Base-by-base conservation (phyloP, 139 green algal genomes). In the Tetradesmus lagerheimii region DNA sequence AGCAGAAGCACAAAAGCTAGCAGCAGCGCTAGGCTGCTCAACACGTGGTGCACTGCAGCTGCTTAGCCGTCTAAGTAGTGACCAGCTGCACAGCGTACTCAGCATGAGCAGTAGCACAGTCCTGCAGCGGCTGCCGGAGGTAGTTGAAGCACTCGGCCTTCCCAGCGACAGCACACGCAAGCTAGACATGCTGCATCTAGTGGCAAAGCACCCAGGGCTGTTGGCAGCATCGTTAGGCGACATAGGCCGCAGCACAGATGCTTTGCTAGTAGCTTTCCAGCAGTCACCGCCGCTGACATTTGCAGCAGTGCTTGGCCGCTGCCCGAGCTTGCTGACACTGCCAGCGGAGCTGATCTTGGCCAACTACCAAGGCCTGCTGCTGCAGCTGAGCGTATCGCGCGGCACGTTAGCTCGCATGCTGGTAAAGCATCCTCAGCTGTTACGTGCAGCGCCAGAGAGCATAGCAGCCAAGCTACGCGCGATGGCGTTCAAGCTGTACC, bases 21-120 rank as follows among this genome's bases (percentile, higher is more conserved):
- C 74, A 47, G 75, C 45, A 74, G 75, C 86, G 29, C 86, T 90
- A 4, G 86, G 86, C 34, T 83, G 71, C 31, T 85, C 86, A 2
- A 50, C 34, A 1, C 74, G 45, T 29, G 86, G 86, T 25, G 86
- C 50, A 14, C 75, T 90, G 74, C 86, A 85, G 75, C 86, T 90
- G 74, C 47, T 90, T 15, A 84, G 71, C 43, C 78, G 86, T 18
- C 43, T 90, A 4, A 38, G 47, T 76, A 71, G 45, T 34, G 34
- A 35, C 1, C 64, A 90, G 50, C 86, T 90, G 34, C 45, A 83
- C 4, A 35, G 12, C 4, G 71, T 90, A 34, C 74, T 90, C 86
- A 75, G 75, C 86, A 83, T 83, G 47, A 90, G 86, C 75, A 34
- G 75, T 75, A 74, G 75, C 45, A 90, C 75, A 38, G 71, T 90